Conservation (phyloP, 495 filamentous ascomycete genomes). For the Aspergillus homomorphus region DNA sequence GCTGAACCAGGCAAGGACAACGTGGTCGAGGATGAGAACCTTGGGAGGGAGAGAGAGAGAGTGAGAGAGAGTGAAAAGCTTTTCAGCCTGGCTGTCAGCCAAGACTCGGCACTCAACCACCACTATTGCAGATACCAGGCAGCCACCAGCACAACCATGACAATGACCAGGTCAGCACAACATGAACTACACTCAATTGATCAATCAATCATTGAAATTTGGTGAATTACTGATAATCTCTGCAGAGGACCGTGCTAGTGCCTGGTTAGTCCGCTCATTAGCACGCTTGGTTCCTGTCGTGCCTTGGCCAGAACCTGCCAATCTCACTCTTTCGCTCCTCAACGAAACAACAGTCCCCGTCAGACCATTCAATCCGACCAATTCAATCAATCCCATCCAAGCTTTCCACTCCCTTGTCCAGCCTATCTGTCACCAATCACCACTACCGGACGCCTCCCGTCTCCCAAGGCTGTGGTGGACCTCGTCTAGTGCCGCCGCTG, state of each 20-base stretch:
- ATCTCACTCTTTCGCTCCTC: too few relatives aligned
- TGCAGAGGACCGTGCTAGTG: neutral
- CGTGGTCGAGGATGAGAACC: neutral
- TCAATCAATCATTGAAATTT: too few relatives aligned
- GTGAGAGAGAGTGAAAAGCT: neutral
- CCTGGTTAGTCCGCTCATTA: neutral
- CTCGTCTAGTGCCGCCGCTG: neutral
- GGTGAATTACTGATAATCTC: too few relatives aligned
- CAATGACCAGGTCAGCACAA: too few relatives aligned
- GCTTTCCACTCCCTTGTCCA: neutral
- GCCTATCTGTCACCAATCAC: constrained; percentile 4
- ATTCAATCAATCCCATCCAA: neutral
- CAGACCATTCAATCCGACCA: neutral
- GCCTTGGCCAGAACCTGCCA: neutral
- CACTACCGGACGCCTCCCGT: neutral
- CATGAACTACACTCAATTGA: too few relatives aligned
- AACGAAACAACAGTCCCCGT: too few relatives aligned
- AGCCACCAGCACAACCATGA: too few relatives aligned
- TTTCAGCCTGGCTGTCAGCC: neutral
- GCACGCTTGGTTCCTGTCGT: neutral
- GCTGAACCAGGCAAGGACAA: neutral
- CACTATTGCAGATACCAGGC: too few relatives aligned
- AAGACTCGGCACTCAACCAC: neutral
- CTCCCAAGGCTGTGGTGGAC: neutral
- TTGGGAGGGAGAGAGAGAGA: too few relatives aligned